Evolutionary conservation across 176 grass and related monocot species (phyloP), one percentile per base, ranked within the genome.

Genomic region (Oryza meyeriana): DNA sequence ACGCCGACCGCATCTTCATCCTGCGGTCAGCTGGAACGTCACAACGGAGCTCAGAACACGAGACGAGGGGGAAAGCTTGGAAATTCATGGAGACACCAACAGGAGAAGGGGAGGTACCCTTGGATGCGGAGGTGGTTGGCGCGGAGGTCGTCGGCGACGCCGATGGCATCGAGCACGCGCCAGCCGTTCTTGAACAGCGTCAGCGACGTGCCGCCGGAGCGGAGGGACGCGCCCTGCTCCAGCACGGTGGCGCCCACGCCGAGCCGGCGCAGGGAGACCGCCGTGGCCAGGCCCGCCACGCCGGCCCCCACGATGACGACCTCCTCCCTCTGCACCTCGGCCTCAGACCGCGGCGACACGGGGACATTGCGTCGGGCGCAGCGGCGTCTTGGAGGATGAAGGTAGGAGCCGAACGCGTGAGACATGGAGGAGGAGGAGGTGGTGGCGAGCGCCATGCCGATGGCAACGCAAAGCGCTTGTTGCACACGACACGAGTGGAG

Each of bases 181-280:
- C 95, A 94, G 36, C 92, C 95, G 77, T 94, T 98, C 83, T 91
- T 98, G 85, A 89, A 94, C 39, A 98, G 86, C 84, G 95, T 94
- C 70, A 98, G 86, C 62, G 95, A 98, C 67, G 92, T 94, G 68
- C 95, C 95, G 13, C 92, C 95, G 2, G 90, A 74, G 66, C 95
- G 90, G 35, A 98, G 86, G 58, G 95, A 57, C 28, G 72, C 44
- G 27, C 92, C 86, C 76, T 98, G 92, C 86, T 98, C 95, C 71
- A 98, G 86, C 62, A 98, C 90, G 52, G 89, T 35, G 34, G 92
- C 80, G 38, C 62, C 26, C 20, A 94, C 88, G 78, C 95, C 95
- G 20, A 98, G 78, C 59, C 86, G 91, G 0, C 87, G 90, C 71
- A 98, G 84, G 65, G 92, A 83, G 18, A 91, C 66, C 25, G 95